Conservation (phyloP, 768 basidiomycete species). For the Suillus paluster region DNA sequence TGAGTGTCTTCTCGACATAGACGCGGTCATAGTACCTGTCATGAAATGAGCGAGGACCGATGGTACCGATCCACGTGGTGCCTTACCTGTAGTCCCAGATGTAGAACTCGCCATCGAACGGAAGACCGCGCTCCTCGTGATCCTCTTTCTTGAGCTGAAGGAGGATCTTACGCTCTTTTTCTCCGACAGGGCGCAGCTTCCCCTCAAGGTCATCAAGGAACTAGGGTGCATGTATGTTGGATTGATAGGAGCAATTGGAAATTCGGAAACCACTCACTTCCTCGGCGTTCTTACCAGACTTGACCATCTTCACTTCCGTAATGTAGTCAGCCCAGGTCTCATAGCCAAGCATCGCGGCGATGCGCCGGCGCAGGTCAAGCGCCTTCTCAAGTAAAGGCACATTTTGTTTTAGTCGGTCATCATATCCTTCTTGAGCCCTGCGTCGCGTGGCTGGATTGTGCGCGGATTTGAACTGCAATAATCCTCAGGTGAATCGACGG, state of each 20-base stretch:
- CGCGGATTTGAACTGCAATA: constrained; percentile 76
- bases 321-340: constrained; percentile 84
- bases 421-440: constrained; percentile 66
- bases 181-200: constrained; percentile 74
- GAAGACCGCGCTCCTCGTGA: constrained; percentile 58
- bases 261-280: constrained; percentile 43
- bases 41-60: background rate
- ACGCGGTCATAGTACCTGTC: constrained; percentile 37
- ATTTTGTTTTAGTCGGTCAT: constrained; percentile 70
- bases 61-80: constrained; percentile 26
- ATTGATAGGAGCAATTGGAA: background rate
- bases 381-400: constrained; percentile 70
- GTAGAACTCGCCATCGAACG: constrained; percentile 75
- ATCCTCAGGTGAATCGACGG: background rate
- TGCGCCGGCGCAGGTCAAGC: constrained; percentile 70
- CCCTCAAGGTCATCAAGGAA: constrained; percentile 79
- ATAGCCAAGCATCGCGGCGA: constrained; percentile 72
- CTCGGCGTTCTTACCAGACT: constrained; percentile 62
- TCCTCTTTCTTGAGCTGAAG: constrained; percentile 79
- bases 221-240: constrained; percentile 36
- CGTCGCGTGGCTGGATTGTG: constrained; percentile 70
- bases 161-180: constrained; percentile 67
- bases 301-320: constrained; percentile 88
- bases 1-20: constrained; percentile 66
- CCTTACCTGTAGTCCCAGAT: constrained; percentile 87